phyloP scores from a whole-genome alignment of 1,284 basidiomycete species.

The Sporisorium exsertum region DNA sequence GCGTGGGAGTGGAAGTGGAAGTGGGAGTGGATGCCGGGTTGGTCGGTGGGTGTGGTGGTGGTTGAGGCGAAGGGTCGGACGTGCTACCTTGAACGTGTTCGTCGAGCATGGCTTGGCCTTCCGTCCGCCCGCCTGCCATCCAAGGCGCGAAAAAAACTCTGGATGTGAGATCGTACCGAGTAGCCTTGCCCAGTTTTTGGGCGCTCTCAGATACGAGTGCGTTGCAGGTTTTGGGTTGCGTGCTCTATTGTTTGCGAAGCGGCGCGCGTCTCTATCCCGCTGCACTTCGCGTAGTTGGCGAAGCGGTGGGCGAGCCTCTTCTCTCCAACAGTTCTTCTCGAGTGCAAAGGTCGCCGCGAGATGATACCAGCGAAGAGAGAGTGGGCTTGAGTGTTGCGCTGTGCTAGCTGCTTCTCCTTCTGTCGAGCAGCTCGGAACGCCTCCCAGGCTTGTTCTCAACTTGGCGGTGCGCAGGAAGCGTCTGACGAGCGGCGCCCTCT shows the following conservation, averaged over 20 bases:
- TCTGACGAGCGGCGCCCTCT: not conserved
- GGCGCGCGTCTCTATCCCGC: not conserved
- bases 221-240: not conserved
- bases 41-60: conserved; percentile 25
- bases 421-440: not conserved
- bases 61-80: conserved; percentile 28
- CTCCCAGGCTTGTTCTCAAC: not conserved
- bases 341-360: not conserved
- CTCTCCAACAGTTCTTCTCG: not conserved
- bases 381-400: not conserved
- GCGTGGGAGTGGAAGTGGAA: not conserved
- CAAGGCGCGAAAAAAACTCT: conserved; percentile 3
- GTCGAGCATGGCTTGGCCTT: conserved; percentile 21
- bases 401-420: not conserved
- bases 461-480: not conserved
- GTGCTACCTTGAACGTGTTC: conserved; percentile 19
- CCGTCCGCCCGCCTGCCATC: conserved; percentile 10
- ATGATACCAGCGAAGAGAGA: not conserved
- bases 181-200: not conserved
- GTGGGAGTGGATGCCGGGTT: conserved; percentile 10
- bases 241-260: conserved; percentile 5
- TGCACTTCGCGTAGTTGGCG: not conserved
- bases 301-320: not conserved
- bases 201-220: not conserved
- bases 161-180: conserved; percentile 34